Evolutionary conservation across 441 rosid genomes (phyloP).

Genomic region (Populus trichocarpa): DNA sequence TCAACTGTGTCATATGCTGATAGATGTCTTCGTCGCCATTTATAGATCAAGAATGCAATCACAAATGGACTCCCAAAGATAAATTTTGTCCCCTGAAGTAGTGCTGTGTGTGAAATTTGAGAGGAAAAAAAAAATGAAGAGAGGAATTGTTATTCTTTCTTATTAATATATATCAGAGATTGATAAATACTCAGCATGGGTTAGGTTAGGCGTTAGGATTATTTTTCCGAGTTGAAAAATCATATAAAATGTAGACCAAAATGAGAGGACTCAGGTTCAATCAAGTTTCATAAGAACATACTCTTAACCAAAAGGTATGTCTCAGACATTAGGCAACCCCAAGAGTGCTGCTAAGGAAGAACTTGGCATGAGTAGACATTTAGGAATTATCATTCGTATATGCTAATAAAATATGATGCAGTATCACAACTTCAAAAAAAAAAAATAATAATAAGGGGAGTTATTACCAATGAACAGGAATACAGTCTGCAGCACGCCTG

Average conservation of each 20-base stretch:
- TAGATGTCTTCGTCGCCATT: constrained; percentile 15
- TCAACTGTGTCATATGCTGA: neutral
- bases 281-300: neutral
- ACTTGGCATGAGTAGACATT: too few species aligned
- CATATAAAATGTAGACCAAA: neutral
- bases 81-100: neutral
- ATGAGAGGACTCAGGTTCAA: neutral
- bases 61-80: constrained; percentile 1
- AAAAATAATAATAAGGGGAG: neutral
- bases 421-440: neutral
- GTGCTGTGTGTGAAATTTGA: neutral
- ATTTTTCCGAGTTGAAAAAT: too few species aligned
- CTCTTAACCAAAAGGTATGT: neutral
- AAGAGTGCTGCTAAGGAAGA: too few species aligned
- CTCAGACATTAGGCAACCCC: neutral
- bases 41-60: neutral
- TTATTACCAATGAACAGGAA: neutral
- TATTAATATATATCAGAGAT: neutral
- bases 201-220: too few species aligned
- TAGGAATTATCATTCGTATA: neutral
- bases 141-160: neutral
- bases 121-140: too few species aligned
- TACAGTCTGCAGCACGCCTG: neutral
- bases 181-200: too few species aligned
- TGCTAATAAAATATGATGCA: neutral